phyloP scores from a whole-genome alignment of 2,329 filamentous ascomycete genomes.

The Fusarium cicatricum region DNA sequence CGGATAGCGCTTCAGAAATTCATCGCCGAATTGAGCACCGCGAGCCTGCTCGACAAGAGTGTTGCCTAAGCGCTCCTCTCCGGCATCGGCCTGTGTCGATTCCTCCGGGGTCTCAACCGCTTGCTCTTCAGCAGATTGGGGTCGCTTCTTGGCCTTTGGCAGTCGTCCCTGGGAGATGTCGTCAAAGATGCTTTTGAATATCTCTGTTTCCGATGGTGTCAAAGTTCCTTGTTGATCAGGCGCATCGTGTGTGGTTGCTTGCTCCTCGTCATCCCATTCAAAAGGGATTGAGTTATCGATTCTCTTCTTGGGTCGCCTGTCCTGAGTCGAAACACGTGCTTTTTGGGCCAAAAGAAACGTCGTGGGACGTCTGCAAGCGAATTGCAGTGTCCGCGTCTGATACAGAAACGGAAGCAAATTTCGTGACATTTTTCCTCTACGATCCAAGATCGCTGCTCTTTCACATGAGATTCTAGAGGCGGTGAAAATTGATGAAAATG shows the following conservation, averaged over 20 bases:
- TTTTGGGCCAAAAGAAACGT: conserved; percentile 35
- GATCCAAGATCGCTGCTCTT: neutral
- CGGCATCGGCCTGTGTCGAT: neutral
- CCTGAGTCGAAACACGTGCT: conserved; percentile 30
- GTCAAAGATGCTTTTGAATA: conserved; percentile 66
- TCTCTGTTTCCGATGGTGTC: conserved; percentile 63
- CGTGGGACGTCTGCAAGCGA: conserved; percentile 39
- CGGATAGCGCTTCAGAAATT: conserved; percentile 51
- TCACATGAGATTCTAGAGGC: conserved; percentile 19
- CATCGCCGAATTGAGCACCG: conserved; percentile 45
- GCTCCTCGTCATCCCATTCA: conserved; percentile 57
- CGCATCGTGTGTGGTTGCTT: conserved; percentile 32
- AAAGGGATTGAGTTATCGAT: conserved; percentile 60
- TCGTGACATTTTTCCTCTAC: conserved; percentile 51
- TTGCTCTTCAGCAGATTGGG: conserved; percentile 4
- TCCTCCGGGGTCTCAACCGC: neutral
- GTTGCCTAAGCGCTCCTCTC: conserved; percentile 25
- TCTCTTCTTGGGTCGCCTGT: conserved; percentile 13
- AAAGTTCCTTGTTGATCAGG: conserved; percentile 57
- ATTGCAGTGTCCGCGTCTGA: conserved; percentile 68
- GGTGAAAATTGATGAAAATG: conserved; percentile 30
- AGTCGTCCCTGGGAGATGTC: conserved; percentile 51
- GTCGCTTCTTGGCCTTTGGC: conserved; percentile 41
- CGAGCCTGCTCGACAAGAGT: conserved; percentile 48
- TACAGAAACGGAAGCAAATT: conserved; percentile 74